These are phyloP conservation scores for Protomyces inundatus DNA, from an alignment of 1,139 yeast genomes.

Conservation along the genomic window DNA sequence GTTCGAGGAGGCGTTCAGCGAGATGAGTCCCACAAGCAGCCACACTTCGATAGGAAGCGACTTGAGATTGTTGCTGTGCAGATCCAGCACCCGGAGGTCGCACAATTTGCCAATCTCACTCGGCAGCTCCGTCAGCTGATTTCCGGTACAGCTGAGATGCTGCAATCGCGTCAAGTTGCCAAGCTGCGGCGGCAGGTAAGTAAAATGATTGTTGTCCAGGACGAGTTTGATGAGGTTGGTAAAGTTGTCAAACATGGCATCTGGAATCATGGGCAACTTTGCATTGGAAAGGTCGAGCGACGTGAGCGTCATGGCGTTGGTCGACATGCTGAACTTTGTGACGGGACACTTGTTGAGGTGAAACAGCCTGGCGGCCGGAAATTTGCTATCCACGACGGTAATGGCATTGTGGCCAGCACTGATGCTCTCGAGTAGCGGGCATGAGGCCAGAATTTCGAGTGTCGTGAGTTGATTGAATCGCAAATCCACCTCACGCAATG, in stretches of 20 bases:
- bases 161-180: constrained; percentile 55
- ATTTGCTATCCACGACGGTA: constrained; percentile 60
- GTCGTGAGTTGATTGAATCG: constrained; percentile 66
- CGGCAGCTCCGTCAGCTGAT: constrained; percentile 73
- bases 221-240: constrained; percentile 68
- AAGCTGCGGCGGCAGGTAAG: constrained; percentile 66
- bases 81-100: constrained; percentile 63
- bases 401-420: constrained; percentile 74
- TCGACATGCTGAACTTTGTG: constrained; percentile 63
- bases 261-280: constrained; percentile 67
- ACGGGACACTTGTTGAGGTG: constrained; percentile 72
- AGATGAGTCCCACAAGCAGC: constrained; percentile 54
- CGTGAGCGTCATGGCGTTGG: constrained; percentile 55
- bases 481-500: constrained; percentile 70
- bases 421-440: constrained; percentile 65
- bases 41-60: constrained; percentile 63
- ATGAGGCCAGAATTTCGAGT: constrained; percentile 57
- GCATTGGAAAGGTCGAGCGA: constrained; percentile 76
- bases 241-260: constrained; percentile 56
- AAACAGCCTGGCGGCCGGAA: constrained; percentile 53
- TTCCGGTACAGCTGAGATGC: constrained; percentile 65
- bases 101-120: constrained; percentile 56
- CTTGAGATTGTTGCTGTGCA: constrained; percentile 81
- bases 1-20: constrained; percentile 75
- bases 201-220: constrained; percentile 77